Evolutionary conservation across 2,329 filamentous ascomycete genomes (phyloP).

Genomic region (Apiospora pterosperma): DNA sequence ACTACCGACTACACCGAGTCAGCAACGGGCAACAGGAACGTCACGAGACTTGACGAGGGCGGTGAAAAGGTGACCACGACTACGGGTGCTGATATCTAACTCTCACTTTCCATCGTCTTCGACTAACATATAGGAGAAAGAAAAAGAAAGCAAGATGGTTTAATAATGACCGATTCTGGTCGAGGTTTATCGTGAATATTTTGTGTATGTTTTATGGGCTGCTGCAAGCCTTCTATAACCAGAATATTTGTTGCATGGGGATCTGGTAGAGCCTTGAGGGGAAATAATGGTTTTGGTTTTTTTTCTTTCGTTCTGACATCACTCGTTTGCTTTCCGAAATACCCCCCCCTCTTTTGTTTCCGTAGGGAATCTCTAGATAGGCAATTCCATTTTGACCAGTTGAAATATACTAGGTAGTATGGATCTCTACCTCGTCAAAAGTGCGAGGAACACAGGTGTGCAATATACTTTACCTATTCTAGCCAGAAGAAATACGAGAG

Average conservation of each 20-base stretch:
- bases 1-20: conserved; percentile 2
- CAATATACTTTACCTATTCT: too few relatives aligned
- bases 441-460: too few relatives aligned
- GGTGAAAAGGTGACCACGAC: not conserved
- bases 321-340: conserved; percentile 1
- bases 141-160: not conserved
- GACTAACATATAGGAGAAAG: not conserved
- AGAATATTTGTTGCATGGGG: not conserved
- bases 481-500: too few relatives aligned
- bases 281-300: not conserved
- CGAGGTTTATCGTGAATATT: not conserved
- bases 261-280: not conserved
- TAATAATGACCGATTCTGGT: not conserved
- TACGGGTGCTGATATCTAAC: not conserved
- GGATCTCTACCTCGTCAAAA: not conserved
- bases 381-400: not conserved
- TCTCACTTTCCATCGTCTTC: not conserved
- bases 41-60: not conserved
- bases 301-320: conserved; percentile 5
- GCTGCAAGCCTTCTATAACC: too few relatives aligned
- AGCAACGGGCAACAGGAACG: not conserved
- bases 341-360: not conserved
- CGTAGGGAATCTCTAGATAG: not conserved
- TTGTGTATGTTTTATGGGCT: not conserved
- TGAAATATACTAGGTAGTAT: not conserved